Base-by-base conservation (phyloP, 768 basidiomycete species). In the Leucocoprinus sp. region DNA sequence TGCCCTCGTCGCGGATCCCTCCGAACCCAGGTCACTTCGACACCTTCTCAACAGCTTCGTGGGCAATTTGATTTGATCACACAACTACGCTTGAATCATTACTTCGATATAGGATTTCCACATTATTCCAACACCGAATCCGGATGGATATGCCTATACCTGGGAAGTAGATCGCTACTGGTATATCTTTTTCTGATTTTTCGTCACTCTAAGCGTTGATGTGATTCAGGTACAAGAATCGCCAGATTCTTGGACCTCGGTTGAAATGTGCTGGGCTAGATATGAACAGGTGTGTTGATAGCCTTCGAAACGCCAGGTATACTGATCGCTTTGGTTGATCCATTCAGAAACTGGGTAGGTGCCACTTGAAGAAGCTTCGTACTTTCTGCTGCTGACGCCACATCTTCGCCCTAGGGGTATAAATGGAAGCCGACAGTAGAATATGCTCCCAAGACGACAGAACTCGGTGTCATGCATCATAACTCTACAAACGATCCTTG, bases 361-460 rank as follows among this genome's bases (percentile, higher is more conserved):
- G 8, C 34, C 29, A 22, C n/a, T 31, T 22, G 26, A 49, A 43
- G n/a, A 17, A 17, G 26, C 14, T 40, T 15, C 24, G 21, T 23
- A 22, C 33, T 11, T 12, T 26, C 37, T 28, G 27, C 15, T 35
- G 42, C 36, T 44, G 50, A 50, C 15, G 17, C n/a, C 14, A n/a
- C n/a, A n/a, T n/a, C n/a, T 37, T 38, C 15, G 49, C 2, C 17
- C 3, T 45, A 83, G 84, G 86, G 83, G 1, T 79, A 79, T 63
- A 80, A 85, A 61, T 89, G 85, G 77, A 76, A 72, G 54, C 57
- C n/a, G n/a, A n/a, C n/a, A n/a, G n/a, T n/a, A n/a, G n/a, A n/a
- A n/a, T n/a, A n/a, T n/a, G n/a, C n/a, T 5, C 46, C 51, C 23
- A 26, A 44, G n/a, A 49, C 54, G 37, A 43, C 37, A 41, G 48